These are phyloP conservation scores for Berkeleyomyces rouxiae DNA, from an alignment of 2,329 filamentous ascomycete genomes.

Conservation along the genomic window DNA sequence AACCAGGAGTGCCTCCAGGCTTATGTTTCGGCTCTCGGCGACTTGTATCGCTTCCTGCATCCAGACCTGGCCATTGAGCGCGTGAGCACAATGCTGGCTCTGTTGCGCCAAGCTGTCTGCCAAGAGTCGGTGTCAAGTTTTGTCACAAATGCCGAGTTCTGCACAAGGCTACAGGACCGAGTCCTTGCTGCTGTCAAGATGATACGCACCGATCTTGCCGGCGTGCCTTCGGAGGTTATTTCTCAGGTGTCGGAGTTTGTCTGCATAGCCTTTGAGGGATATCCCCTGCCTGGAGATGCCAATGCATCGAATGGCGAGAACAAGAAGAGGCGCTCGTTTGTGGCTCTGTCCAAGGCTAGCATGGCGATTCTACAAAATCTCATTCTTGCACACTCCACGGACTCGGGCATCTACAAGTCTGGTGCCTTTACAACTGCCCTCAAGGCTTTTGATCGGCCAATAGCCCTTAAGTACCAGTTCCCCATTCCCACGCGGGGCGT, in stretches of 20 bases:
- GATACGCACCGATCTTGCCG: conserved; percentile 47
- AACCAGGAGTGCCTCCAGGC: conserved; percentile 74
- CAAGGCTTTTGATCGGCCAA: conserved; percentile 49
- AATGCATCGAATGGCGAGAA: conserved; percentile 25
- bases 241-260: conserved; percentile 53
- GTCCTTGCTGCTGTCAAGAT: conserved; percentile 51
- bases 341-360: conserved; percentile 72
- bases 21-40: conserved; percentile 60
- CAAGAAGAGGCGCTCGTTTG: conserved; percentile 47
- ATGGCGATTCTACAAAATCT: conserved; percentile 53
- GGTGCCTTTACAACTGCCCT: conserved; percentile 51
- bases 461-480: conserved; percentile 69
- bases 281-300: conserved; percentile 15
- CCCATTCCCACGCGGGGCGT: conserved; percentile 51
- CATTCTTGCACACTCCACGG: conserved; percentile 39
- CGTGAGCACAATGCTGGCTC: conserved; percentile 49
- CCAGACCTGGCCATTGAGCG: conserved; percentile 43
- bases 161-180: conserved; percentile 55
- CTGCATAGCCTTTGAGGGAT: conserved; percentile 43
- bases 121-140: conserved; percentile 52
- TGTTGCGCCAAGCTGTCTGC: conserved; percentile 55
- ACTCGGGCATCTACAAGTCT: conserved; percentile 52
- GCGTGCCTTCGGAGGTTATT: conserved; percentile 52
- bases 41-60: conserved; percentile 63
- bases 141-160: conserved; percentile 53